Conservation (phyloP, 352 stramenopile genomes). For the Phytophthora macrochlamydospora region DNA sequence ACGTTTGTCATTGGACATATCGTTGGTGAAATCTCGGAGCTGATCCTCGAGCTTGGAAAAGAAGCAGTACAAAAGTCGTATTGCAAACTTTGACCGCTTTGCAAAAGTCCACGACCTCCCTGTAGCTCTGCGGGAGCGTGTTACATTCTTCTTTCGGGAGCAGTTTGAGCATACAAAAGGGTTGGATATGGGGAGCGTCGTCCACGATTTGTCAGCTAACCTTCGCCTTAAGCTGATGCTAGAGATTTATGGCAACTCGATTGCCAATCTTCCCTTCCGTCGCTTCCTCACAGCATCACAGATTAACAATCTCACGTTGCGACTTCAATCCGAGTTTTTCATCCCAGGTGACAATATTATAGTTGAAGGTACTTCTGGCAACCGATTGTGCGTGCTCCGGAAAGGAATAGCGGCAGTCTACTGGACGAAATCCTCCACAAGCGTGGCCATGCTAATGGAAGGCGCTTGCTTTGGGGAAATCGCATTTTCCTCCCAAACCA, state of each 20-base stretch:
- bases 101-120: constrained; percentile 62
- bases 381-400: constrained; percentile 58
- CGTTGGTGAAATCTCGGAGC: constrained; percentile 72
- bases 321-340: constrained; percentile 63
- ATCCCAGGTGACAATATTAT: constrained; percentile 30
- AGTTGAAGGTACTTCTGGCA: constrained; percentile 47
- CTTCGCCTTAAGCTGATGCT: constrained; percentile 69
- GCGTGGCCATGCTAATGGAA: constrained; percentile 25
- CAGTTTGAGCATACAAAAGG: constrained; percentile 68
- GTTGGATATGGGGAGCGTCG: constrained; percentile 58
- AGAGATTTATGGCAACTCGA: constrained; percentile 59
- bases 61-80: constrained; percentile 64
- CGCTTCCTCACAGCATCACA: constrained; percentile 51
- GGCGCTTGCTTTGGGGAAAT: constrained; percentile 61
- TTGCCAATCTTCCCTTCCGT: constrained; percentile 54
- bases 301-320: constrained; percentile 55
- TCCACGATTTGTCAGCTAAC: constrained; percentile 65
- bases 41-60: constrained; percentile 76
- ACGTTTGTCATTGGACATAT: constrained; percentile 82
- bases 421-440: constrained; percentile 17
- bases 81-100: constrained; percentile 70
- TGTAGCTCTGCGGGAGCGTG: constrained; percentile 47
- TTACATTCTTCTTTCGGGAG: constrained; percentile 67
- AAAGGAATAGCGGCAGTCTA: constrained; percentile 60
- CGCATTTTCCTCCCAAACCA: constrained; percentile 70